Percentiles rank a stretch among this genome's conserved stretches.
Conservation (phyloP, 2,329 filamentous ascomycete species). For the Calcarisporium arbuscula region DNA sequence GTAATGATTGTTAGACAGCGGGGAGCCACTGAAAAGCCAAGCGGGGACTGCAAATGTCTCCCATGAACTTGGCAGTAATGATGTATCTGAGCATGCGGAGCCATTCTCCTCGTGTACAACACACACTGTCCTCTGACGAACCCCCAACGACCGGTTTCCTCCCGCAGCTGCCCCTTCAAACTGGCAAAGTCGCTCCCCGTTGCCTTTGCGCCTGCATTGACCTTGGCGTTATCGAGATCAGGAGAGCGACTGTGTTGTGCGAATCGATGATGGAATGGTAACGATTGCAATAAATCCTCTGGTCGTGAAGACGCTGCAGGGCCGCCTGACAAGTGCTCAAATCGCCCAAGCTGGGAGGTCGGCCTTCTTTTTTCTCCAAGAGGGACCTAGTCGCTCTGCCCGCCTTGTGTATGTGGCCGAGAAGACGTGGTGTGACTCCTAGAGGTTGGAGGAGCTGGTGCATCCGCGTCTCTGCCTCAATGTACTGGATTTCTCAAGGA, state of each 20-base stretch:
- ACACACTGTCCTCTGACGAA: too few species aligned
- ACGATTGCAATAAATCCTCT: neutral
- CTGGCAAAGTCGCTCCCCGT: neutral
- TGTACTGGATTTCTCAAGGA: neutral
- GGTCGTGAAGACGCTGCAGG: neutral
- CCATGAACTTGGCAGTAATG: too few species aligned
- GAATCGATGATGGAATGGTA: neutral
- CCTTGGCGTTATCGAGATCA: neutral
- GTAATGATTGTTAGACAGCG: too few species aligned
- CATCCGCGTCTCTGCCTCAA: neutral
- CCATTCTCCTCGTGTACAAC: too few species aligned
- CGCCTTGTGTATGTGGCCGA: neutral
- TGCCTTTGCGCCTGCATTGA: neutral
- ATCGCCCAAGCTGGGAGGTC: neutral
- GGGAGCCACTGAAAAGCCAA: too few species aligned
- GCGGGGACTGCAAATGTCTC: too few species aligned
- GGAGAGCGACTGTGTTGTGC: neutral
- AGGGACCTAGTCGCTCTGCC: neutral
- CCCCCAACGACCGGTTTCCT: neutral
- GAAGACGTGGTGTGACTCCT: neutral
- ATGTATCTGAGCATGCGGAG: too few species aligned
- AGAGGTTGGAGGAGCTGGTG: neutral
- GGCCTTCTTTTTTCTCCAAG: neutral
- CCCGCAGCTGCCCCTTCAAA: neutral
- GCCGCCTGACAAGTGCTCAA: neutral